Conservation (phyloP, 768 basidiomycete species). For the Dendrothele bispora region DNA sequence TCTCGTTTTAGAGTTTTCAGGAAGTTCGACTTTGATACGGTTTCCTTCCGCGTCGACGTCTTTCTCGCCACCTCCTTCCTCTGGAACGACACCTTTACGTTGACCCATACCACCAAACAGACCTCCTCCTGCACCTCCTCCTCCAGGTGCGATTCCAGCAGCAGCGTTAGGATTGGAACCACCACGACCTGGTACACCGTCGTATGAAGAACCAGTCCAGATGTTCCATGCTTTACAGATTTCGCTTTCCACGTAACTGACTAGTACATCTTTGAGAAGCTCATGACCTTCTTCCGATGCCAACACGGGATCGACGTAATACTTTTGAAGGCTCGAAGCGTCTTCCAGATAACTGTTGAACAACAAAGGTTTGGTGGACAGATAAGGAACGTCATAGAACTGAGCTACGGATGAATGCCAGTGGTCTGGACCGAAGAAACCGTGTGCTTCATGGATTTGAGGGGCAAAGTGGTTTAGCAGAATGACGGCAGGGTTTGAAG, state of each 20-base stretch:
- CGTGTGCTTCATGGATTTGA: constrained; percentile 74
- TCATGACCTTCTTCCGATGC: constrained; percentile 81
- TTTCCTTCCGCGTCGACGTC: constrained; percentile 30
- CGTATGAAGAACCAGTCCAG: constrained; percentile 64
- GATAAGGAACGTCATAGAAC: constrained; percentile 95
- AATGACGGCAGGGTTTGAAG: constrained; percentile 89
- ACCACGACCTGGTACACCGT: constrained; percentile 50
- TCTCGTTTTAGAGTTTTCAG: constrained; percentile 25
- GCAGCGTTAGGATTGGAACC: no score
- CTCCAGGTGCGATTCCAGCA: constrained; percentile 31
- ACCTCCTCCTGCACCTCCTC: constrained; percentile 51
- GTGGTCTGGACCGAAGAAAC: constrained; percentile 88
- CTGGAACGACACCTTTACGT: constrained; percentile 69
- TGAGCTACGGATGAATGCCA: constrained; percentile 90
- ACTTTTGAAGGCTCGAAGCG: constrained; percentile 61
- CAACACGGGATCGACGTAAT: constrained; percentile 83
- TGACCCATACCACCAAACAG: constrained; percentile 86
- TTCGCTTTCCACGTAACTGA: constrained; percentile 88
- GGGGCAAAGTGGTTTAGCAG: constrained; percentile 96
- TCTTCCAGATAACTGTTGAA: constrained; percentile 81
- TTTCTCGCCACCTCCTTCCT: constrained; percentile 35
- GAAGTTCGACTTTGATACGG: constrained; percentile 20
- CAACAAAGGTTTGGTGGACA: constrained; percentile 81
- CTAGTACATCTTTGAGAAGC: constrained; percentile 86
- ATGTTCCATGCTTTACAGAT: constrained; percentile 85